Evolutionary conservation across 768 basidiomycete genomes (phyloP), one percentile per base, ranked within the genome.

Genomic region (Terana coerulea): DNA sequence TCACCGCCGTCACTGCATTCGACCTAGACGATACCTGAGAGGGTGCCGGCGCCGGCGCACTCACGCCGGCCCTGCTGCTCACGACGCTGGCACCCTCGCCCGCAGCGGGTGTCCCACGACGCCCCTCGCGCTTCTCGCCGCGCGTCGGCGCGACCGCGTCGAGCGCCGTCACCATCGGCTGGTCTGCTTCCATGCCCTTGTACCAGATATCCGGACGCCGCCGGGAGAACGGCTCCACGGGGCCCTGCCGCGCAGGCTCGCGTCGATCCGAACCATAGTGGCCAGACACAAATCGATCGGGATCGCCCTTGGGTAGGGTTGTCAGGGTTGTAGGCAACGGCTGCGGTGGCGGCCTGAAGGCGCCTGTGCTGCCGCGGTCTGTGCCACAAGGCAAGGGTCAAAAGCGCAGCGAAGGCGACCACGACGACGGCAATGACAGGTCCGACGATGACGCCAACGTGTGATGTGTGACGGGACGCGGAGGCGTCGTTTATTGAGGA

Each of bases 391-490:
- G 36, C 36, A 4, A 25, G 36, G 17, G 40, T 11, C 9, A 37
- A 28, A 17, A 52, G n/a, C 7, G 15, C 42, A 12, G 61, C 34
- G 29, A 51, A 24, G 30, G n/a, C n/a, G n/a, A n/a, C n/a, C n/a
- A 37, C 44, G 6, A 58, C 43, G 3, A n/a, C 61, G 24, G 47
- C 63, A n/a, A 55, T 33, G 15, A 58, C 45, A 2, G 42, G 30
- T 5, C 63, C 58, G 21, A 31, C 53, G 41, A 64, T 60, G 25
- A 51, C 55, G n/a, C 53, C 61, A 17, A 36, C 33, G 31, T 59
- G n/a, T 55, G 12, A 51, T 45, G 39, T 39, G 48, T 17, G 48
- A 36, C 10, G 41, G 28, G 7, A 12, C 10, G 17, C 9, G 26
- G 43, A 44, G 5, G 43, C 39, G 8, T 19, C 8, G 39, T 40